Percentiles rank a stretch among this genome's conserved stretches.
phyloP scores from a whole-genome alignment of 495 filamentous ascomycete species.

The Pyrenula massariospora region DNA sequence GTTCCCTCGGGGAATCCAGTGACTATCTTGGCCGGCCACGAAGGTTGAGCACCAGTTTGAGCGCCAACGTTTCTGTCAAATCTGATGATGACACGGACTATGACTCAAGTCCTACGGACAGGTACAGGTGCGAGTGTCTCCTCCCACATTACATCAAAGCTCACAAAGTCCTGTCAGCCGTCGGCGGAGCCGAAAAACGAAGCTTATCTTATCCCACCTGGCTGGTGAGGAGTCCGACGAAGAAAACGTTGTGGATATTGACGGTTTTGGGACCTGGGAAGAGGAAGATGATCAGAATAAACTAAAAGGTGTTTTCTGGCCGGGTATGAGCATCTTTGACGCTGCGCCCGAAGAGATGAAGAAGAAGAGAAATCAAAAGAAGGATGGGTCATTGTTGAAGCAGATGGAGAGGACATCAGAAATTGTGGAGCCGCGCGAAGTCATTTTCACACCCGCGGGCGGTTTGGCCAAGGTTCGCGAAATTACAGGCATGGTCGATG shows the following conservation, averaged over 20 bases:
- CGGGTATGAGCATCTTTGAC: slow-evolving; percentile 84
- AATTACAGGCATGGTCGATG: slow-evolving; percentile 44
- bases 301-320: slow-evolving; percentile 68
- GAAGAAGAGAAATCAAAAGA: slow-evolving; percentile 77
- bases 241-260: background rate
- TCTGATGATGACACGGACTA: background rate
- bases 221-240: background rate
- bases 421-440: slow-evolving; percentile 57
- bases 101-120: background rate
- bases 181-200: background rate
- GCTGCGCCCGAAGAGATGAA: slow-evolving; percentile 67
- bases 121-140: background rate
- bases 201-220: background rate
- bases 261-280: background rate
- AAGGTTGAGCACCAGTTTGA: background rate
- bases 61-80: background rate
- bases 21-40: background rate
- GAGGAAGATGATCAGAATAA: slow-evolving; percentile 27
- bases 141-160: background rate
- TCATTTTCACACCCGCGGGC: slow-evolving; percentile 47
- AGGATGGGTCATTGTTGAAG: slow-evolving; percentile 56
- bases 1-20: background rate
- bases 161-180: background rate
- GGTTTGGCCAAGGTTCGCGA: slow-evolving; percentile 40
- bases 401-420: slow-evolving; percentile 58